Base-by-base conservation (phyloP, 2,329 filamentous ascomycete species). In the Diaporthe citriasiana region DNA sequence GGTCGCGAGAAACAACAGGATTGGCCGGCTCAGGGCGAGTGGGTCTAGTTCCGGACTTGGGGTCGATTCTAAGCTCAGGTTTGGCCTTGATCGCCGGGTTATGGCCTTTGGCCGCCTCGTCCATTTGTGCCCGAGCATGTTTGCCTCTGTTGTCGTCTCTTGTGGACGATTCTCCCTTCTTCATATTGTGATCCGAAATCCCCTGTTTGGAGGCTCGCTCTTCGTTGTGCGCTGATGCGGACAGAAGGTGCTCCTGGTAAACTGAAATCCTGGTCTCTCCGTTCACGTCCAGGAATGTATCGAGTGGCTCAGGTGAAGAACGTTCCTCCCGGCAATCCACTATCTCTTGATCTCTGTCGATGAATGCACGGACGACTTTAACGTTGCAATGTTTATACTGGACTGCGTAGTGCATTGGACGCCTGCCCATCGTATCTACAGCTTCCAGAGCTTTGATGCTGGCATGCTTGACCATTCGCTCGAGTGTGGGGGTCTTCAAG, bases 351-450 rank as follows among this genome's bases (percentile, higher is more conserved):
- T 68, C 63, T 22, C 25, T 50, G 0, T 38, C 17, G n/a, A 69
- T 22, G 27, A 69, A 69, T 5, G 3, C 4, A 1, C 30, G 10
- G 5, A 69, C 33, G 35, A 69, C 38, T 0, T 45, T 25, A 35
- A 56, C 7, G 12, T n/a, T 56, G 50, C 65, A 69, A 3, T 12
- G 6, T 1, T n/a, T 33, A 25, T 69, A 69, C 2, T 30, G 15
- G n/a, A 69, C 35, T 17, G 65, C 65, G 22, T 69, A 69, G n/a
- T 69, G 65, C 65, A 69, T 42, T 1, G 65, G 50, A 12, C 50
- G 50, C 2, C 40, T 69, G 1, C 47, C 47, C 17, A 25, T 55
- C 2, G 17, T 25, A 27, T 69, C 65, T 15, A 42, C 38, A 13
- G 65, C 65, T 6, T 56, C 33, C 0, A 69, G 50, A 0, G 65